Evolutionary conservation across 2,329 filamentous ascomycete genomes (phyloP).

Genomic region (Zasmidium cellare): DNA sequence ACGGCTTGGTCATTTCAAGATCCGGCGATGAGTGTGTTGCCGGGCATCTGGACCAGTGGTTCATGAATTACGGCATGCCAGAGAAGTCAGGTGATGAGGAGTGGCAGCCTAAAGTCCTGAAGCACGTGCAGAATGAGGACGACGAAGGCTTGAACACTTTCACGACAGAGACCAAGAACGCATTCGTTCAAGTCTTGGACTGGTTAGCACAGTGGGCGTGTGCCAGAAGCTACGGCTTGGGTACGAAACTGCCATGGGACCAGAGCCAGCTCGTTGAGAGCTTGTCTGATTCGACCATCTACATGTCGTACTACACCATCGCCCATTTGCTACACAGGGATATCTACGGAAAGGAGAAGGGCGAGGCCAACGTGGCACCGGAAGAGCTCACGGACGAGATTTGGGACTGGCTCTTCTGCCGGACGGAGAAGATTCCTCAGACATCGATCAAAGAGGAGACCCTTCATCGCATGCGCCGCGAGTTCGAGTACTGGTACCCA

Average conservation of each 20-base stretch:
- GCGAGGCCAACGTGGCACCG: conserved; percentile 66
- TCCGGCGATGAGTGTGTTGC: conserved; percentile 93
- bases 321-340: conserved; percentile 68
- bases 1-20: conserved; percentile 82
- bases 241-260: conserved; percentile 94
- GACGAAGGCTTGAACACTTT: conserved; percentile 76
- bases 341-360: conserved; percentile 75
- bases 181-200: conserved; percentile 78
- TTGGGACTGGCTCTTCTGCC: conserved; percentile 93
- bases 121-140: conserved; percentile 68
- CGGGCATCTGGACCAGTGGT: conserved; percentile 94
- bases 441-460: conserved; percentile 72
- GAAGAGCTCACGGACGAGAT: conserved; percentile 93
- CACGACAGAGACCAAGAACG: conserved; percentile 56
- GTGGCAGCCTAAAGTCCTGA: conserved; percentile 76
- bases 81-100: conserved; percentile 66
- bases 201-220: conserved; percentile 98
- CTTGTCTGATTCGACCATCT: conserved; percentile 88
- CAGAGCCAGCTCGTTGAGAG: conserved; percentile 86
- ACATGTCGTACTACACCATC: conserved; percentile 73
- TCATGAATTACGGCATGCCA: conserved; percentile 80
- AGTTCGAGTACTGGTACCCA: conserved; percentile 97
- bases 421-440: conserved; percentile 62
- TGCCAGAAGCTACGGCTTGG: conserved; percentile 85
- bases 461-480: conserved; percentile 78